phyloP scores from a whole-genome alignment of 1,284 basidiomycete species.

The Trametes hirsuta region DNA sequence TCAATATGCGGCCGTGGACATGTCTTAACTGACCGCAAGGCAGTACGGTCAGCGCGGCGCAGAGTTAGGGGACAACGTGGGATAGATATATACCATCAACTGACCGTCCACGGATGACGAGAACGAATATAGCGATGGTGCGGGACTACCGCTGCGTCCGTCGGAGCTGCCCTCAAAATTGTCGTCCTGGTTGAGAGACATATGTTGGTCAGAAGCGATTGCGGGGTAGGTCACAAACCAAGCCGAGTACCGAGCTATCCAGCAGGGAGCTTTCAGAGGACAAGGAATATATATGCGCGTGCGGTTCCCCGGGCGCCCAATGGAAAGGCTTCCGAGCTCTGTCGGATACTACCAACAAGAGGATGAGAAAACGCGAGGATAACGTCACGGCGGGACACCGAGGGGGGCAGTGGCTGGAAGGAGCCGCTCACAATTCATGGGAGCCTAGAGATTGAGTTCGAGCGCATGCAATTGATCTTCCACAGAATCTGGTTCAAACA shows the following conservation, averaged over 20 bases:
- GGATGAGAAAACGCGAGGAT: slow-evolving; percentile 13
- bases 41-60: neutral
- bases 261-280: slow-evolving; percentile 10
- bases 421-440: slow-evolving; percentile 20
- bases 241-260: slow-evolving; percentile 15
- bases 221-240: neutral
- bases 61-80: neutral
- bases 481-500: slow-evolving; percentile 8
- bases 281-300: slow-evolving; percentile 20
- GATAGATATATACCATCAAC: slow-evolving; percentile 28
- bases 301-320: slow-evolving; percentile 14
- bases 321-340: slow-evolving; percentile 10
- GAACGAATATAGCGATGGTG: slow-evolving; percentile 40
- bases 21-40: slow-evolving; percentile 32
- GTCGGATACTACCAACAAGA: slow-evolving; percentile 11
- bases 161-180: slow-evolving; percentile 15
- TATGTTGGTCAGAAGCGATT: slow-evolving; percentile 8
- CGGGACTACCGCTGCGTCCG: slow-evolving; percentile 32
- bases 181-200: slow-evolving; percentile 20
- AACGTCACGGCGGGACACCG: slow-evolving; percentile 19
- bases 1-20: slow-evolving; percentile 37
- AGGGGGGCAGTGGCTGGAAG: slow-evolving; percentile 5
- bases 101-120: slow-evolving; percentile 37
- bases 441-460: slow-evolving; percentile 21
- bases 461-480: slow-evolving; percentile 15